Base-by-base conservation (phyloP, 2,329 filamentous ascomycete genomes). In the Pyrenophora teres region DNA sequence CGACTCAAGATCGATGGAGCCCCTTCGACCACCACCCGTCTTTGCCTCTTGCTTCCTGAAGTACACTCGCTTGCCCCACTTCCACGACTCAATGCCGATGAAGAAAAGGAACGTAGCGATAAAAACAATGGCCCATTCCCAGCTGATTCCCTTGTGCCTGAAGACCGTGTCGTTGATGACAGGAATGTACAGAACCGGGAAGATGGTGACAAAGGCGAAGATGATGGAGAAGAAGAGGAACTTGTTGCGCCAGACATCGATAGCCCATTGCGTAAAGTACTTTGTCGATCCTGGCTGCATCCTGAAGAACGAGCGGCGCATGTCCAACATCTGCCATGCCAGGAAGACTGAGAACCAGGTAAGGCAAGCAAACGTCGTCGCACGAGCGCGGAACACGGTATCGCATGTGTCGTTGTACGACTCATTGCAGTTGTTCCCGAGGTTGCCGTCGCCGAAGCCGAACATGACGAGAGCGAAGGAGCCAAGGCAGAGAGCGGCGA, bases 281-380 rank as follows among this genome's bases (percentile, higher is more conserved):
- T 75, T 77, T 62, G 81, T 84, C 21, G 80, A 82, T 15, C 78
- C 77, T 0, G 87, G 84, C 64, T 88, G 83, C 84, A 90, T 88
- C 63, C 81, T 80, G 80, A 91, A 91, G 77, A 91, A 89, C 6
- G 83, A 87, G 44, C 86, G 83, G 30, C 88, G 85, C 74, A 87
- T 81, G 67, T 89, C 81, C 58, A 57, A 61, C 67, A 90, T 87
- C 69, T 92, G 87, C 88, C 88, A 92, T 1, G 88, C 88, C 7
- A 89, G 79, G 77, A 91, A 88, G 15, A 91, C 80, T 0, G 87
- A 86, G 64, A 87, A 87, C 87, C 87, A 91, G 0, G 87, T 90
- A 40, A 91, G 80, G 59, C 83, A 87, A 37, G 86, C 86, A 66
- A 91, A 91, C 1, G 85, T 87, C 0, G 88, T 89, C 1, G 87